Base-by-base conservation (phyloP, 2,329 filamentous ascomycete genomes). In the Pestalotiopsis sp. region DNA sequence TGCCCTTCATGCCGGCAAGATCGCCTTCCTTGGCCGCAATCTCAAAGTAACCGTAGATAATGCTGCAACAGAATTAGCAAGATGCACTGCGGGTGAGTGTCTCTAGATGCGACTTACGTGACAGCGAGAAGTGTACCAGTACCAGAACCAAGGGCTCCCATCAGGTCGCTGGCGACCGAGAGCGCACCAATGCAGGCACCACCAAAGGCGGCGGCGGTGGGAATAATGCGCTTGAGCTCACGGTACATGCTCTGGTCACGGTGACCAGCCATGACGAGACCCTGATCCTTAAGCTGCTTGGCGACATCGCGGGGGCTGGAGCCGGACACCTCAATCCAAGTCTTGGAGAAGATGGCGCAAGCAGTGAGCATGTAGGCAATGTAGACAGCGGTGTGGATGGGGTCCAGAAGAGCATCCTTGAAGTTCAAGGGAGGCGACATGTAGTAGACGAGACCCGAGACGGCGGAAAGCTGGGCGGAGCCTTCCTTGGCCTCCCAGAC, bases 191-290 rank as follows among this genome's bases (percentile, higher is more conserved):
- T 99, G 87, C 95, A 98, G 75, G 96, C 96, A 88, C 96, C 96
- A 83, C 97, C 96, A 75, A 99, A 99, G 77, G 97, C 96, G 73
- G 96, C 96, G 71, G 96, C 97, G 70, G 96, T 98, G 72, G 96
- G 97, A 74, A 99, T 99, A 78, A 99, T 96, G 79, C 96, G 93
- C 93, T 99, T 99, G 73, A 99, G 90, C 86, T 99, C 96, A 89
- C 97, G 97, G 91, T 99, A 99, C 96, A 99, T 99, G 87, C 93
- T 97, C 89, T 98, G 95, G 83, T 99, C 97, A 85, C 96, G 93
- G 88, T 99, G 96, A 79, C 96, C 96, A 78, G 96, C 95, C 97
- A 99, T 99, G 76, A 99, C 95, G 69, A 99, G 92, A 81, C 96
- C 96, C 85, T 99, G 96, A 79, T 99, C 97, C 91, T 99, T 99